These are phyloP conservation scores for Solanum chacoense DNA, from an alignment of 305 asterid species.

Conservation along the genomic window DNA sequence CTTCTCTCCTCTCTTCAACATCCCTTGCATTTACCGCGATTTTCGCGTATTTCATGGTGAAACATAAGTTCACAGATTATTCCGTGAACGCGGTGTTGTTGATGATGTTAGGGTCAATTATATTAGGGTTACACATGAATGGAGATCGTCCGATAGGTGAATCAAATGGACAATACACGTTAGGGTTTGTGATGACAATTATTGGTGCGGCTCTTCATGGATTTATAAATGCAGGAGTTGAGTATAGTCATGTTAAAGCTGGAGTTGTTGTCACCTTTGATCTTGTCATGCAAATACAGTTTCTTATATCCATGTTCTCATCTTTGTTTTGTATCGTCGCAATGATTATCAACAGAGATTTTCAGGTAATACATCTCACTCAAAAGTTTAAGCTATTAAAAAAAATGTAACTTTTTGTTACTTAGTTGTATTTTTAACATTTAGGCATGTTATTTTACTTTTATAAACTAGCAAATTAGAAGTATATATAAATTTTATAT, in stretches of 20 bases:
- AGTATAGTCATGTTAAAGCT: conserved; percentile 14
- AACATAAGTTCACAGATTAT: conserved; percentile 17
- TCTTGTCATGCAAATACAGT: conserved; percentile 21
- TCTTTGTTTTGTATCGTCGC: conserved; percentile 16
- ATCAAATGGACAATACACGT: conserved; percentile 3
- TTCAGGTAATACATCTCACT: conserved; percentile 10
- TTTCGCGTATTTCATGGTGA: conserved; percentile 17
- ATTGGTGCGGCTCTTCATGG: conserved; percentile 28
- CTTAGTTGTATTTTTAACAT: neutral
- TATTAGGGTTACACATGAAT: conserved; percentile 17
- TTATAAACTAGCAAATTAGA: neutral
- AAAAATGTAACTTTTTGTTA: neutral
- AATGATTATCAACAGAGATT: conserved; percentile 23
- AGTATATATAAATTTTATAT: neutral
- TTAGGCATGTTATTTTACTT: neutral
- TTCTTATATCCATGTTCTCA: conserved; percentile 11
- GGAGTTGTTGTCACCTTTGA: conserved; percentile 12
- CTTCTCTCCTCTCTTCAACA: conserved; percentile 12
- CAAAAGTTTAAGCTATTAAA: neutral
- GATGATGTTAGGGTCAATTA: conserved; percentile 20
- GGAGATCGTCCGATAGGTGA: conserved; percentile 21
- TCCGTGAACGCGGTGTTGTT: conserved; percentile 15
- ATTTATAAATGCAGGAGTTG: conserved; percentile 11
- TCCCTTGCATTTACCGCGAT: conserved; percentile 18
- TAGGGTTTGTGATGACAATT: conserved; percentile 23